Evolutionary conservation across 192 early-diverging fungal genomes (phyloP).

Genomic region (Rhizoclosmatium sp.): DNA sequence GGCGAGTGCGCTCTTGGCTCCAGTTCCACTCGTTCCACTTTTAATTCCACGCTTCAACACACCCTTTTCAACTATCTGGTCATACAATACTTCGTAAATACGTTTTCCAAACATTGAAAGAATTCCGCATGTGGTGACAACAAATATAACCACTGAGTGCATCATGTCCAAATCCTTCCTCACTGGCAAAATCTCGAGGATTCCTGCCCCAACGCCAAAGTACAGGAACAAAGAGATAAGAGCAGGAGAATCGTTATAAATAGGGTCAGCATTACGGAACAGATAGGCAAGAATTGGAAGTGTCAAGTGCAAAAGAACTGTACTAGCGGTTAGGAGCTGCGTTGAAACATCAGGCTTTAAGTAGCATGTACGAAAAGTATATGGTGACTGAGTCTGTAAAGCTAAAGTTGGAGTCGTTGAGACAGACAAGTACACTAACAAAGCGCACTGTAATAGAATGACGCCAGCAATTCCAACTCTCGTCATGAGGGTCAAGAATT

Average conservation of each 20-base stretch:
- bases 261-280: neutral
- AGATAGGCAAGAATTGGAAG: constrained; percentile 6
- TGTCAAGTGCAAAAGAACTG: neutral
- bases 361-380: neutral
- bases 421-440: neutral
- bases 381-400: too few relatives aligned
- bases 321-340: neutral
- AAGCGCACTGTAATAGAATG: neutral
- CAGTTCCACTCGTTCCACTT: neutral
- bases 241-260: constrained; percentile 2
- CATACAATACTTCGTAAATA: neutral
- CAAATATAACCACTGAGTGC: neutral
- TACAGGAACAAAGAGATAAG: neutral
- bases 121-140: neutral
- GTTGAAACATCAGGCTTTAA: constrained; percentile 20
- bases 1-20: neutral
- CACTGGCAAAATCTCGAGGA: neutral
- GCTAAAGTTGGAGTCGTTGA: too few relatives aligned
- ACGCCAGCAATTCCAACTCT: neutral
- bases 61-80: neutral
- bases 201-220: neutral
- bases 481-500: neutral
- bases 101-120: neutral
- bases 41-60: neutral
- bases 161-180: neutral